Conservation (phyloP, 148 eudicot genomes). For the Heliamphora exappendiculata region DNA sequence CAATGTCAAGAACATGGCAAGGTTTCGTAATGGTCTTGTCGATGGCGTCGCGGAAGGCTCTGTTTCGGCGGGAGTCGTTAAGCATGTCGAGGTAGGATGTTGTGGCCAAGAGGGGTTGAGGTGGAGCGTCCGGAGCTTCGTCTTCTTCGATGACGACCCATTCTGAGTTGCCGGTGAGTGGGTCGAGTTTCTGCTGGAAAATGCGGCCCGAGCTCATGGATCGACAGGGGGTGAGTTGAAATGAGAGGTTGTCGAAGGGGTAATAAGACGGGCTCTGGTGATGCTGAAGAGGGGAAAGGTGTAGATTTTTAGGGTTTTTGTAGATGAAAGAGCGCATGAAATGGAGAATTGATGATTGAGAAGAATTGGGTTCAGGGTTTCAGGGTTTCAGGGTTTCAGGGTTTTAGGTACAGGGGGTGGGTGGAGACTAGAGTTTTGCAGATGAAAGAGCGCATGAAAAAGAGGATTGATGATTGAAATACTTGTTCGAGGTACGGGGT, state of each 20-base stretch:
- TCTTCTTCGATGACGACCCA: slow-evolving; percentile 69
- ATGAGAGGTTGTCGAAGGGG: slow-evolving; percentile 3
- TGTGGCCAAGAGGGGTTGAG: slow-evolving; percentile 39
- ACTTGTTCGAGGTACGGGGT: too few relatives aligned
- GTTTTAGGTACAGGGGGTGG: too few relatives aligned
- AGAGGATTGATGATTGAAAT: too few relatives aligned
- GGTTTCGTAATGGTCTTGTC: slow-evolving; percentile 56
- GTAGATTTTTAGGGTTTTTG: slow-evolving; percentile 11
- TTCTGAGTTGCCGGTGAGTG: slow-evolving; percentile 68
- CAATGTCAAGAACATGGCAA: slow-evolving; percentile 73
- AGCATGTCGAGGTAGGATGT: slow-evolving; percentile 90
- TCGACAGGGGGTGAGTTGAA: slow-evolving; percentile 3
- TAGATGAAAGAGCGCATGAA: too few relatives aligned
- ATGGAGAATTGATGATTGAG: too few relatives aligned
- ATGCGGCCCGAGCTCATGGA: slow-evolving; percentile 41
- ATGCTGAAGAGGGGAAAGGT: background rate
- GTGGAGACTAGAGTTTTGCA: too few relatives aligned
- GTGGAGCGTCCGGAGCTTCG: slow-evolving; percentile 16
- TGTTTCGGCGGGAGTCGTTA: slow-evolving; percentile 54
- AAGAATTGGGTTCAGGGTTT: too few relatives aligned
- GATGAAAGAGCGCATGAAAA: too few relatives aligned
- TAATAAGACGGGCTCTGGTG: too few relatives aligned
- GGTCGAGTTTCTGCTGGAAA: slow-evolving; percentile 61
- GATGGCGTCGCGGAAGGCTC: slow-evolving; percentile 57
- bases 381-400: too few relatives aligned